phyloP scores from a whole-genome alignment of 345 rosid genomes.

The Hibiscus syriacus region DNA sequence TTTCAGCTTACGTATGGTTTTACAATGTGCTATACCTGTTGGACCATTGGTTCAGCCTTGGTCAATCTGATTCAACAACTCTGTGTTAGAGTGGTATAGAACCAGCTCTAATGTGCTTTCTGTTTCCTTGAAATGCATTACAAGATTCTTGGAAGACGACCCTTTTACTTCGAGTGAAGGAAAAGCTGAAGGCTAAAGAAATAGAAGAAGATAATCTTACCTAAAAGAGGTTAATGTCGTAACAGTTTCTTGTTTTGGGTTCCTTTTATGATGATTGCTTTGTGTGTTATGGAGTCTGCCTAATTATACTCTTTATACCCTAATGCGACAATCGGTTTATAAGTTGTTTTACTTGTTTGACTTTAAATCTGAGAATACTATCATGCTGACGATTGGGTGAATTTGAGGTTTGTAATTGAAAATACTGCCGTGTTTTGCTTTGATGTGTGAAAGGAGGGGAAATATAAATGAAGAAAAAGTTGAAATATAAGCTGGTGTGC shows the following conservation, averaged over 20 bases:
- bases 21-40: no score
- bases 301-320: neutral
- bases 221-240: conserved; percentile 27
- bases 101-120: neutral
- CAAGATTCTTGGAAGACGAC: conserved; percentile 98
- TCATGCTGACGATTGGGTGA: conserved; percentile 7
- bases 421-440: neutral
- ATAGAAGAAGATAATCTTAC: conserved; percentile 96
- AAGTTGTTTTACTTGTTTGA: conserved; percentile 3
- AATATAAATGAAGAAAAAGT: neutral
- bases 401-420: conserved; percentile 2
- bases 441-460: neutral
- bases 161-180: conserved; percentile 87
- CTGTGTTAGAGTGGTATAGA: no score
- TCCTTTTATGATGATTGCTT: conserved; percentile 11
- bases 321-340: conserved; percentile 5
- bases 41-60: no score
- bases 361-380: conserved; percentile 9
- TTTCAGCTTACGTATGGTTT: no score
- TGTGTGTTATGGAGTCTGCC: conserved; percentile 13
- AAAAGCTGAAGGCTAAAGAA: conserved; percentile 90
- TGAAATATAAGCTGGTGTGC: neutral
- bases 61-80: no score
- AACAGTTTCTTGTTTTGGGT: conserved; percentile 7
- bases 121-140: neutral